Conservation (phyloP, 768 basidiomycete species). For the Calocybe indica region DNA sequence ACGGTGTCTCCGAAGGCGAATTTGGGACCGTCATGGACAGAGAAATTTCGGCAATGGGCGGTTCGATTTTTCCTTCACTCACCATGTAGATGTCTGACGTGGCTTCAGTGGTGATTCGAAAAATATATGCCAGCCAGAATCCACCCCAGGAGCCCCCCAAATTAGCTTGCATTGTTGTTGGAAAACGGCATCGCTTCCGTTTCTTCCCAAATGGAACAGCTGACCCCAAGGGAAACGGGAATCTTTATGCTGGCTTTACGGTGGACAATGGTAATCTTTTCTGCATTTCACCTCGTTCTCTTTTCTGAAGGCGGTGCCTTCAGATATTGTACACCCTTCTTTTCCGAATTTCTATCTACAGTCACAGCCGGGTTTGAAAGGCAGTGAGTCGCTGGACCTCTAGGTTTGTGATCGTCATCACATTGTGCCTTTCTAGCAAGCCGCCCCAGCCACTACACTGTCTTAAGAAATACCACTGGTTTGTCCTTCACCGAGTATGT, state of each 20-base stretch:
- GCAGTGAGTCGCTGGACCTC: constrained; percentile 27
- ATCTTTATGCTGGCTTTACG: constrained; percentile 49
- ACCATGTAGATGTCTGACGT: neutral
- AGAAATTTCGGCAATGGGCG: constrained; percentile 14
- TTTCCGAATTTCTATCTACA: constrained; percentile 62
- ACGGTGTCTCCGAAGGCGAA: constrained; percentile 28
- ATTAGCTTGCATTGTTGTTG: constrained; percentile 56
- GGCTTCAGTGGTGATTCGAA: neutral
- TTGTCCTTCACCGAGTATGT: constrained; percentile 21
- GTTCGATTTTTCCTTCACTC: neutral
- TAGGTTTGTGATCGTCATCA: neutral
- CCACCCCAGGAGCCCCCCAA: constrained; percentile 29
- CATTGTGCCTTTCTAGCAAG: constrained; percentile 32
- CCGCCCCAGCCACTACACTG: constrained; percentile 52
- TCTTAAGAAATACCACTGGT: constrained; percentile 30
- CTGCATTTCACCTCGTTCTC: neutral
- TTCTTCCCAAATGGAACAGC: constrained; percentile 45
- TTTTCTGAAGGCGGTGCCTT: constrained; percentile 18
- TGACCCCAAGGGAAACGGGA: constrained; percentile 53
- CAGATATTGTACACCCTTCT: constrained; percentile 47
- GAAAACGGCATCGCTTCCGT: constrained; percentile 44
- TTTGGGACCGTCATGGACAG: constrained; percentile 15
- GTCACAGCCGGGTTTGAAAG: constrained; percentile 47
- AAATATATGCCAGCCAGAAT: constrained; percentile 31
- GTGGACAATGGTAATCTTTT: constrained; percentile 33